These are phyloP conservation scores for Camelina neglecta DNA, from an alignment of 345 rosid genomes.

Conservation along the genomic window DNA sequence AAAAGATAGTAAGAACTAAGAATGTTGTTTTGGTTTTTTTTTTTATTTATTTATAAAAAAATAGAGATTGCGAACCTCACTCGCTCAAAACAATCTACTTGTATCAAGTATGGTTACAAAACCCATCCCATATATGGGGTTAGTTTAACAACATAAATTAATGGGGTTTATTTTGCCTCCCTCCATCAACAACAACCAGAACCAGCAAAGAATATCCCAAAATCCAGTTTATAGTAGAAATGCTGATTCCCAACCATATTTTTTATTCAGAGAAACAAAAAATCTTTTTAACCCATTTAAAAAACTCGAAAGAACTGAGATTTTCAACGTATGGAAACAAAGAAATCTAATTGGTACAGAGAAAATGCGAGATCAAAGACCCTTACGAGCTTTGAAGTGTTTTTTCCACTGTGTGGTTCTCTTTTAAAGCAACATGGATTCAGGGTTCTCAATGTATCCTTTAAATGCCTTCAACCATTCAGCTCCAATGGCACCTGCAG, in stretches of 20 bases:
- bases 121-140: not conserved
- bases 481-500: constrained; percentile 92
- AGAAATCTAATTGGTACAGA: constrained; percentile 34
- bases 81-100: not conserved
- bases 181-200: constrained; percentile 13
- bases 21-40: not conserved
- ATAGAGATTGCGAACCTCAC: not conserved
- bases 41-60: no score
- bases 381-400: constrained; percentile 25
- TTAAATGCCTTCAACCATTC: constrained; percentile 98
- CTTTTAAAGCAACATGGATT: constrained; percentile 82
- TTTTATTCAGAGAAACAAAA: constrained; percentile 8
- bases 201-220: constrained; percentile 6
- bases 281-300: constrained; percentile 1
- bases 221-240: constrained; percentile 21
- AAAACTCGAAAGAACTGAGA: not conserved
- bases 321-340: constrained; percentile 27
- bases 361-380: constrained; percentile 28
- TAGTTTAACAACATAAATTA: constrained; percentile 14
- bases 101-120: not conserved
- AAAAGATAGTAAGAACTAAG: not conserved
- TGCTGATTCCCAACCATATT: constrained; percentile 14
- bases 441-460: constrained; percentile 91
- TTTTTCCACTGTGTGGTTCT: constrained; percentile 5
- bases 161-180: constrained; percentile 17